Base-by-base conservation (phyloP, 2,329 filamentous ascomycete genomes). In the Fusarium sp. region DNA sequence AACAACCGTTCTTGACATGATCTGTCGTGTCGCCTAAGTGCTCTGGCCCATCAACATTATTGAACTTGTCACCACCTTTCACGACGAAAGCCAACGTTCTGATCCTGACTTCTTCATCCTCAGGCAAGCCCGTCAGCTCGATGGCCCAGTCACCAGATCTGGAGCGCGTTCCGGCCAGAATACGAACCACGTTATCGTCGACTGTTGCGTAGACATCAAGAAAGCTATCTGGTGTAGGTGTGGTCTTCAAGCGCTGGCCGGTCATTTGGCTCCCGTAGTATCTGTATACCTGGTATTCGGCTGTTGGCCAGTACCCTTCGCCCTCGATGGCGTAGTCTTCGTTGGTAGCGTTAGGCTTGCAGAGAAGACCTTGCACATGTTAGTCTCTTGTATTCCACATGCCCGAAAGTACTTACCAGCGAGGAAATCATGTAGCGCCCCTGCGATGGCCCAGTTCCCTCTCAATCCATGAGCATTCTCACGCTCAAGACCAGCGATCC, bases 401-500 rank as follows among this genome's bases (percentile, higher is more conserved):
- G 16, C 5, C 4, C 6, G 0, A 7, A 18, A 1, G 1, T 5
- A 43, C 62, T 9, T 25, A 65, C 62, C 62, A 15, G 82, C 84
- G 25, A 85, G 59, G 22, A 80, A 81, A 59, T 86, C 83, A 67
- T 84, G 84, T 12, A 86, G 75, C 1, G 72, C 73, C 20, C 69
- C 74, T n/a, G 76, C 78, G 4, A 75, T 76, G 7, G 78, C 78
- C 84, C 84, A 85, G 63, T 85, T 85, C 1, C 81, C 83, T 5
- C 83, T 78, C 1, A 85, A 74, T 1, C 83, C 83, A 11, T 74
- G 70, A 6, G 79, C 70, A 58, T 85, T 78, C 71, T 80, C 75
- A 1, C 84, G 79, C 62, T 86, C 84, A 2, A 86, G 79, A 25
- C 81, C 82, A 3, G 80, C 73, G 34, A 86, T 83, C 76, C 81